Evolutionary conservation across 2,329 filamentous ascomycete species (phyloP).

Genomic region (Ophiostoma perfectum): DNA sequence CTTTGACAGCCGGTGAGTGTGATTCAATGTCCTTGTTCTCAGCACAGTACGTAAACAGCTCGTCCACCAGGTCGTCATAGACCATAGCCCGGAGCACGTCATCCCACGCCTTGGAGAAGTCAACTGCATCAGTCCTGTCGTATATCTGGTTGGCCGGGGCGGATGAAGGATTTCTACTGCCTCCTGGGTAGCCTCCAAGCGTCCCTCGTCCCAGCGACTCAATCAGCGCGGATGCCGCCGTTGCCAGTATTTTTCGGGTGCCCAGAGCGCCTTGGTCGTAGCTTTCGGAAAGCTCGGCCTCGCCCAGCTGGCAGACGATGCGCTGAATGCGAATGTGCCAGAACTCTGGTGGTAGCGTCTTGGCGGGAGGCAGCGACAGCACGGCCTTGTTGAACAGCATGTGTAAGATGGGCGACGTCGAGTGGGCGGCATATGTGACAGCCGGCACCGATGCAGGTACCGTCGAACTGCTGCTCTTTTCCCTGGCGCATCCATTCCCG

Average conservation of each 20-base stretch:
- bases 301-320: slow-evolving; percentile 56
- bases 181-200: slow-evolving; percentile 51
- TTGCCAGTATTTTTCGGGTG: slow-evolving; percentile 67
- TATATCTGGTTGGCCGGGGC: slow-evolving; percentile 37
- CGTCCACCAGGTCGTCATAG: slow-evolving; percentile 62
- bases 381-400: slow-evolving; percentile 60
- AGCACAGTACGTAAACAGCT: slow-evolving; percentile 56
- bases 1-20: slow-evolving; percentile 57
- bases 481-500: slow-evolving; percentile 10
- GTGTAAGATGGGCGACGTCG: slow-evolving; percentile 62
- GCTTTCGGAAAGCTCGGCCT: slow-evolving; percentile 69
- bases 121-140: slow-evolving; percentile 53
- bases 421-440: slow-evolving; percentile 32
- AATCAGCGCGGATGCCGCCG: slow-evolving; percentile 62
- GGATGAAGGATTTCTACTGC: background rate
- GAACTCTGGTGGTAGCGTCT: slow-evolving; percentile 57
- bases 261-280: slow-evolving; percentile 75
- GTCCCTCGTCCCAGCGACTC: slow-evolving; percentile 64
- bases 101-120: slow-evolving; percentile 60
- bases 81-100: slow-evolving; percentile 61
- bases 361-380: slow-evolving; percentile 60
- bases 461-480: background rate
- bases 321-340: slow-evolving; percentile 59
- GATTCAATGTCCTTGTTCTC: slow-evolving; percentile 58
- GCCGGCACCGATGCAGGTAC: background rate